phyloP scores from a whole-genome alignment of 495 filamentous ascomycete species.

The Mycothermus thermophilus region DNA sequence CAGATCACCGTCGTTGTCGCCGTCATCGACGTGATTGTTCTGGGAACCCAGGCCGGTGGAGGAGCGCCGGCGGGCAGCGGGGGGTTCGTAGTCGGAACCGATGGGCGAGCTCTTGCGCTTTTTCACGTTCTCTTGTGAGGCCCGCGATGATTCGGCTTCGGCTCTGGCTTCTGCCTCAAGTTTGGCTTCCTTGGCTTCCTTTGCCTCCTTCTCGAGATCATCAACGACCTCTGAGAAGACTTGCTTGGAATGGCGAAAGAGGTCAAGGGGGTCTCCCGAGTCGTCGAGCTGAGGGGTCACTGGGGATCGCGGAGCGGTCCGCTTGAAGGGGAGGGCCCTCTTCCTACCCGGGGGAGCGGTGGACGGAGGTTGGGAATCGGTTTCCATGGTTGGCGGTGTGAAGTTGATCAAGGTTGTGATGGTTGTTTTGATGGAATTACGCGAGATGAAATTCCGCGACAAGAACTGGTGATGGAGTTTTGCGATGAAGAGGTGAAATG shows the following conservation, averaged over 20 bases:
- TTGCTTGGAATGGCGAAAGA: conserved; percentile 55
- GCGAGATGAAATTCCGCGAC: too few relatives aligned
- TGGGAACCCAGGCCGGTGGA: too few relatives aligned
- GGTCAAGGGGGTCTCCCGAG: conserved; percentile 33
- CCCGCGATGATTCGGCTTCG: conserved; percentile 3
- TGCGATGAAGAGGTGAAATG: too few relatives aligned
- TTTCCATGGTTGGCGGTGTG: conserved; percentile 10
- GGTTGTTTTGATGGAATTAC: too few relatives aligned
- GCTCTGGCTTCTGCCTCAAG: not conserved
- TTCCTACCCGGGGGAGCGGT: conserved; percentile 23
- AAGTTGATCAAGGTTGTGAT: too few relatives aligned
- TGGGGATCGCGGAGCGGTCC: conserved; percentile 33
- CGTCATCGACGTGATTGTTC: too few relatives aligned
- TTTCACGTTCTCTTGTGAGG: conserved; percentile 1
- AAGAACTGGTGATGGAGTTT: too few relatives aligned
- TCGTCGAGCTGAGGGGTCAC: conserved; percentile 11
- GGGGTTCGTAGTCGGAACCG: not conserved
- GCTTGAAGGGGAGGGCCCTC: conserved; percentile 54
- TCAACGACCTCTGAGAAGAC: conserved; percentile 46
- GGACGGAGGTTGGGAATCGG: conserved; percentile 1
- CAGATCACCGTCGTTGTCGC: conserved; percentile 12
- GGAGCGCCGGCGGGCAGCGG: not conserved
- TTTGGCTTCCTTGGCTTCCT: conserved; percentile 21
- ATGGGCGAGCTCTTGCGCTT: not conserved
- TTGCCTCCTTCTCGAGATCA: conserved; percentile 34